A percentile compares a stretch with the other conserved stretches of the same genome.
These are phyloP conservation scores for Aurinia saxatilis DNA, from an alignment of 345 rosid species.

Conservation along the genomic window DNA sequence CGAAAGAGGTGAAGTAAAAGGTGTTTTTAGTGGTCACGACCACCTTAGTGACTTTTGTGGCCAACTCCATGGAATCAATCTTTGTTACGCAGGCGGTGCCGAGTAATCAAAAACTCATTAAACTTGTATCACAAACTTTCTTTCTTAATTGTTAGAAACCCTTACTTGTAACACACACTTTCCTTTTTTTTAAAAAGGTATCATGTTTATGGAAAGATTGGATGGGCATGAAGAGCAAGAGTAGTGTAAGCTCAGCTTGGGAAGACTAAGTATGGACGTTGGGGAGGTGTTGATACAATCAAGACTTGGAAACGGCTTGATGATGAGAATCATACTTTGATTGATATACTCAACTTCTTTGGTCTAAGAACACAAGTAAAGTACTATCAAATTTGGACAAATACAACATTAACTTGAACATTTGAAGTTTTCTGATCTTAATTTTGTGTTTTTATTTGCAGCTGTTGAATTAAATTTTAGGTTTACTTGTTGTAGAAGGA, in stretches of 20 bases:
- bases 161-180: slow-evolving; percentile 1
- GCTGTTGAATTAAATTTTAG: not conserved
- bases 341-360: slow-evolving; percentile 64
- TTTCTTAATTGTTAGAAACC: not conserved
- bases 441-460: slow-evolving; percentile 4
- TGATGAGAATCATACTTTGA: slow-evolving; percentile 50
- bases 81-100: slow-evolving; percentile 90
- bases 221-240: slow-evolving; percentile 85
- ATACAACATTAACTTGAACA: not conserved
- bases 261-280: slow-evolving; percentile 41
- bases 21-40: slow-evolving; percentile 87
- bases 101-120: not conserved
- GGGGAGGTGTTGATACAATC: slow-evolving; percentile 78
- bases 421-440: not conserved
- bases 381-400: not conserved
- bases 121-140: not conserved
- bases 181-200: slow-evolving; percentile 34
- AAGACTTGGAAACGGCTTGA: slow-evolving; percentile 93
- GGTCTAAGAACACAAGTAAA: slow-evolving; percentile 42
- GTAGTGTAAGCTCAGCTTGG: slow-evolving; percentile 65
- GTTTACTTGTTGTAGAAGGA: not conserved
- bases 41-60: slow-evolving; percentile 90
- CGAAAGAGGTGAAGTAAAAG: slow-evolving; percentile 76
- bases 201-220: slow-evolving; percentile 92
- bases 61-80: slow-evolving; percentile 50